Evolutionary conservation across 345 rosid genomes (phyloP).

Genomic region (Cardamine chenopodiifolia): DNA sequence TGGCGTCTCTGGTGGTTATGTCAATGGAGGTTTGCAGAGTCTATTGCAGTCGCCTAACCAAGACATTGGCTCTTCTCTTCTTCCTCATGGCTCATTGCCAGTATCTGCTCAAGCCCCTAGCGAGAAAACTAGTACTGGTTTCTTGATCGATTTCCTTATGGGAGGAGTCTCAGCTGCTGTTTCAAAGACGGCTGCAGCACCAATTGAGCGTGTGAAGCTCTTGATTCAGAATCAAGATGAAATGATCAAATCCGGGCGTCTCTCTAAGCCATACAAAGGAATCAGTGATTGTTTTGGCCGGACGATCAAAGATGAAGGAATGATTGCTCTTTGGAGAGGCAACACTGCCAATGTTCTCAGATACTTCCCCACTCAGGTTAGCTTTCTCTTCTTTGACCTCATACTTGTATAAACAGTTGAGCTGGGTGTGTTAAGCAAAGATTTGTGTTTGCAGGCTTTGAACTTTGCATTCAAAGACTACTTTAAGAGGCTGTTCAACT

Average conservation of each 20-base stretch:
- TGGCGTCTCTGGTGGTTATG: slow-evolving; percentile 30
- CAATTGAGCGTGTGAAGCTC: slow-evolving; percentile 86
- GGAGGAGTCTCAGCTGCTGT: slow-evolving; percentile 92
- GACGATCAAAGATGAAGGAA: slow-evolving; percentile 67
- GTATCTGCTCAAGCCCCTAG: slow-evolving; percentile 61
- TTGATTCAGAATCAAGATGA: slow-evolving; percentile 91
- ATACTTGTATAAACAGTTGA: background rate
- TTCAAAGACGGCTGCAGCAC: slow-evolving; percentile 87
- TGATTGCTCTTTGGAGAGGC: slow-evolving; percentile 79
- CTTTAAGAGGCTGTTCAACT: slow-evolving; percentile 84
- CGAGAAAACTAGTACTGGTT: slow-evolving; percentile 76
- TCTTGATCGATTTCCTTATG: slow-evolving; percentile 79
- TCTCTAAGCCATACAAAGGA: slow-evolving; percentile 84
- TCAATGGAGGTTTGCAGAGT: slow-evolving; percentile 47
- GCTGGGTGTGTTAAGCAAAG: slow-evolving; percentile 1
- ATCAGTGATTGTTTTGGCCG: slow-evolving; percentile 73
- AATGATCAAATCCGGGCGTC: slow-evolving; percentile 75
- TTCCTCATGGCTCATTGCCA: slow-evolving; percentile 41
- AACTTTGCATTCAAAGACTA: slow-evolving; percentile 94
- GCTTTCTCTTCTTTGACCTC: slow-evolving; percentile 24
- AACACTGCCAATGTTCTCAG: slow-evolving; percentile 90
- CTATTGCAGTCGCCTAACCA: slow-evolving; percentile 42
- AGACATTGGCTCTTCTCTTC: slow-evolving; percentile 37
- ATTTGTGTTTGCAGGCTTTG: slow-evolving; percentile 50
- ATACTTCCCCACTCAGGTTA: slow-evolving; percentile 83